Evolutionary conservation across 208 protist genomes (phyloP), one percentile per base, ranked within the genome.

Genomic region (Wallacemonas rigidus): DNA sequence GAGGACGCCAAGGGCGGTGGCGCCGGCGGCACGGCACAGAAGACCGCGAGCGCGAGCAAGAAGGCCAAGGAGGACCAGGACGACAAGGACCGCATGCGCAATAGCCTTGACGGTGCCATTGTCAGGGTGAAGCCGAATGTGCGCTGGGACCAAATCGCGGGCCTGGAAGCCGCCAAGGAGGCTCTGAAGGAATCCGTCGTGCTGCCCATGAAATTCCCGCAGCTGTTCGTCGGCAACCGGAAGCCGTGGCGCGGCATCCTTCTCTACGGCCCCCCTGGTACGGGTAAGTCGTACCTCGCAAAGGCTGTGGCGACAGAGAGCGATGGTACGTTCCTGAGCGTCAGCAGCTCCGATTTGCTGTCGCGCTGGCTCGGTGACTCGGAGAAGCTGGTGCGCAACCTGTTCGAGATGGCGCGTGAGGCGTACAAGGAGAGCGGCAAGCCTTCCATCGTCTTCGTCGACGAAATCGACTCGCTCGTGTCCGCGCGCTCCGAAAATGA

Each of bases 391-490:
- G 95, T 98, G 38, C 85, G 92, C 58, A 95, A 87, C 65, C 72
- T 98, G n/a, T 98, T 98, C 75, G 91, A 95, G 69, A 88, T 98
- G 79, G 96, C 96, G 0, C 83, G 90, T 17, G 86, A 95, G 76
- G 74, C 85, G 17, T 86, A 75, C 90, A 97, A 55, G 78, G 91
- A 72, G 55, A 76, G 56, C 44, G 80, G 76, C 88, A 93, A 97
- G 77, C 92, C 93, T 9, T 79, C 91, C 63, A 93, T 98, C 69
- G 88, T 98, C 61, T 98, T 98, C 79, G 91, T 98, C 57, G 96
- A 98, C 77, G 96, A 98, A 76, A 97, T 98, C 72, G 96, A 98
- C 74, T 97, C 94, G 2, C 83, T 98, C 39, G 90, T 95, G 36
- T 95, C 92, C 7, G 68, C 84, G 2, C 84, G 97, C 68, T 91